Evolutionary conservation across 2,329 filamentous ascomycete genomes (phyloP).

Genomic region (Apiospora aurea): DNA sequence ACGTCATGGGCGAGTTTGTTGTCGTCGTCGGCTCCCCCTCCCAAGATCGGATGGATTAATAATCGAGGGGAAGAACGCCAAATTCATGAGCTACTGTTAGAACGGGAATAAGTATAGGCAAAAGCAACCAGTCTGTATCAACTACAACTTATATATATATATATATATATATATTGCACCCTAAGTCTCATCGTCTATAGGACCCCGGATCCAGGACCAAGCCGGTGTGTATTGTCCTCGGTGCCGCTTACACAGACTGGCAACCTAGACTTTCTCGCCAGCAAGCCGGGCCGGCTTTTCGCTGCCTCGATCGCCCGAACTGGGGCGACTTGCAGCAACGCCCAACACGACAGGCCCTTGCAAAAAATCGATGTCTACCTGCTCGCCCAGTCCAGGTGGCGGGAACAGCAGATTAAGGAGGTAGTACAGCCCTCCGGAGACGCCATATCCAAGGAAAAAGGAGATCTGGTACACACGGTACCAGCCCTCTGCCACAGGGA

Average conservation of each 20-base stretch:
- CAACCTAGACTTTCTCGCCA: not conserved
- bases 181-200: too few relatives aligned
- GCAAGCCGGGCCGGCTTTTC: constrained; percentile 22
- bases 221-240: too few relatives aligned
- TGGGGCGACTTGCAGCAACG: constrained; percentile 1
- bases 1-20: not conserved
- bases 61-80: not conserved
- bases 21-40: not conserved
- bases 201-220: not conserved
- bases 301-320: constrained; percentile 12
- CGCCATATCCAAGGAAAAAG: constrained; percentile 30
- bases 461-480: constrained; percentile 30
- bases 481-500: constrained; percentile 26
- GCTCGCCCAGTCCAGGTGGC: constrained; percentile 27
- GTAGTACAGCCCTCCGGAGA: constrained; percentile 27
- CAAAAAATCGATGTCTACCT: constrained; percentile 25
- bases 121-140: too few relatives aligned
- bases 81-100: not conserved
- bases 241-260: not conserved
- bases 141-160: too few relatives aligned
- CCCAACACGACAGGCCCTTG: constrained; percentile 21
- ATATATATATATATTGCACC: too few relatives aligned
- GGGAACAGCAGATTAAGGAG: constrained; percentile 27
- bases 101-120: too few relatives aligned
- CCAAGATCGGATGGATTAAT: too few relatives aligned